These are phyloP conservation scores for Rickenella mellea DNA, from an alignment of 768 basidiomycete species.

Conservation along the genomic window DNA sequence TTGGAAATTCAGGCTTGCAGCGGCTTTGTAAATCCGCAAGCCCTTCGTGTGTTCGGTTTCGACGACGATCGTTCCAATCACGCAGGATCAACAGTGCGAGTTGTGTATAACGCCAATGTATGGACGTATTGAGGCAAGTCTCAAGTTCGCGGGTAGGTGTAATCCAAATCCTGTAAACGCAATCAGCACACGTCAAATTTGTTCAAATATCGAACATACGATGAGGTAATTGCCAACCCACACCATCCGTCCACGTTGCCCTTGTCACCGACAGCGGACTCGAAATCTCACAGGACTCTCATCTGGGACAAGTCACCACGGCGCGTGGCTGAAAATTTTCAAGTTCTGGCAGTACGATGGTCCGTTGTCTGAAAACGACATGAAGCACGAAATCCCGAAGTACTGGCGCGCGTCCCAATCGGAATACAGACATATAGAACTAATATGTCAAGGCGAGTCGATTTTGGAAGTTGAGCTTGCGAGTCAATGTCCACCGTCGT, in stretches of 20 bases:
- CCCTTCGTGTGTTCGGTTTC: conserved; percentile 82
- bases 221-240: conserved; percentile 89
- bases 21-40: conserved; percentile 68
- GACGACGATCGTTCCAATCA: conserved; percentile 79
- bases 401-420: conserved; percentile 65
- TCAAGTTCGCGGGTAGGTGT: conserved; percentile 65
- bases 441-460: conserved; percentile 1
- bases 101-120: conserved; percentile 67
- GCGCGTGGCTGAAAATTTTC: conserved; percentile 52
- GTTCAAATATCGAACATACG: conserved; percentile 33
- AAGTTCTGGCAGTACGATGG: conserved; percentile 78
- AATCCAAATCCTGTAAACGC: conserved; percentile 67
- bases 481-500: conserved; percentile 4
- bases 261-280: conserved; percentile 80
- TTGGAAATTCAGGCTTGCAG: conserved; percentile 63
- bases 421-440: conserved; percentile 67
- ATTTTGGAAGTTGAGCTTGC: conserved; percentile 4
- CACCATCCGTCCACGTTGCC: conserved; percentile 72
- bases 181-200: conserved; percentile 6
- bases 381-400: conserved; percentile 74
- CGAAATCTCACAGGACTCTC: conserved; percentile 69
- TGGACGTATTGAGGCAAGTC: conserved; percentile 77
- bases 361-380: conserved; percentile 77
- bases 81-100: conserved; percentile 55
- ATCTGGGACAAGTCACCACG: conserved; percentile 56